phyloP scores from a whole-genome alignment of 2,329 filamentous ascomycete species.

The Coniella vitis region DNA sequence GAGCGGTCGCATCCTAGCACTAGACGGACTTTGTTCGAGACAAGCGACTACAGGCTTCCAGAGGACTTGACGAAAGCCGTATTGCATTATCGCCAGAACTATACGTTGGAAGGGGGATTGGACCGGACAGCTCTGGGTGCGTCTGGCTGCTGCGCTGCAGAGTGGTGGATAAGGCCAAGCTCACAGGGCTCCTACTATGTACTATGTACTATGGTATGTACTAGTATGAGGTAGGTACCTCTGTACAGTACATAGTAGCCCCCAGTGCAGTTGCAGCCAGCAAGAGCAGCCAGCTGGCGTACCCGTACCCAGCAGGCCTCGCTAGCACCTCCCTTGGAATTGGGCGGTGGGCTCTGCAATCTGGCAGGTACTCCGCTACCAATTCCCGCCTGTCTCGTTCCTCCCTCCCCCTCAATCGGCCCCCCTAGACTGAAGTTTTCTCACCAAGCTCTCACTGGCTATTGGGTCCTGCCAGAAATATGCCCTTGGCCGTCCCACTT shows the following conservation, averaged over 20 bases:
- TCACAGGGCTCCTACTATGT: too few relatives aligned
- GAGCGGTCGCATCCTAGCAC: background rate
- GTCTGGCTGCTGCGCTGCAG: background rate
- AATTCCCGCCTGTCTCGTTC: slow-evolving; percentile 4
- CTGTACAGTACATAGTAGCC: too few relatives aligned
- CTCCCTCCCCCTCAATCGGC: background rate
- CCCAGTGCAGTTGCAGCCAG: too few relatives aligned
- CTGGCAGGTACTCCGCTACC: slow-evolving; percentile 12
- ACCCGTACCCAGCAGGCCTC: background rate
- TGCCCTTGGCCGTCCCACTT: background rate
- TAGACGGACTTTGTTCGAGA: background rate
- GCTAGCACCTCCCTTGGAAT: slow-evolving; percentile 4
- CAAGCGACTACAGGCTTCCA: too few relatives aligned
- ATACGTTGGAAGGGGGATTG: background rate
- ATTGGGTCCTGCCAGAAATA: slow-evolving; percentile 8
- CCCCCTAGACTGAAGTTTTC: slow-evolving; percentile 2
- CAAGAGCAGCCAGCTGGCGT: too few relatives aligned
- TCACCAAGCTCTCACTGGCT: background rate
- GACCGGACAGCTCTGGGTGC: background rate
- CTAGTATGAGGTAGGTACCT: too few relatives aligned
- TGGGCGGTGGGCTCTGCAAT: slow-evolving; percentile 11
- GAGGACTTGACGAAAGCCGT: too few relatives aligned
- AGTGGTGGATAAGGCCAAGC: background rate
- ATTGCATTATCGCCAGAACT: background rate
- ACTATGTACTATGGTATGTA: too few relatives aligned